phyloP scores from a whole-genome alignment of 2,329 filamentous ascomycete genomes.

The Neonectria faginata region DNA sequence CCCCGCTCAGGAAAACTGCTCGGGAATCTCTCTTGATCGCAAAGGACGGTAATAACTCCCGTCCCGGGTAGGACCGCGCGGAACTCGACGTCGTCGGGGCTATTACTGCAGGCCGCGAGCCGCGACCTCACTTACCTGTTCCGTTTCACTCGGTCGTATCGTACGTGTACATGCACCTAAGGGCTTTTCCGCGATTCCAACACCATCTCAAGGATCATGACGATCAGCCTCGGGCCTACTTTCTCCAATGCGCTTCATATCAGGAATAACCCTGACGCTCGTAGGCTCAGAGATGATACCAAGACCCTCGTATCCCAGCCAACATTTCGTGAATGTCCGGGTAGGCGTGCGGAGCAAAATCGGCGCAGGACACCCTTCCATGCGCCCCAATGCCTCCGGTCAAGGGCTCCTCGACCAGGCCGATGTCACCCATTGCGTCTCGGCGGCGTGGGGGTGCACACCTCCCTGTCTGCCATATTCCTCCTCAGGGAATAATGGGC shows the following conservation, averaged over 20 bases:
- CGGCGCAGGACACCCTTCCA: slow-evolving; percentile 35
- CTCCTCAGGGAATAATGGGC: slow-evolving; percentile 41
- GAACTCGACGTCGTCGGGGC: slow-evolving; percentile 2
- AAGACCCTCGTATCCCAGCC: slow-evolving; percentile 12
- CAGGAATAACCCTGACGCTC: slow-evolving; percentile 19
- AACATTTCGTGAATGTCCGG: slow-evolving; percentile 6
- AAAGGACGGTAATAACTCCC: neutral
- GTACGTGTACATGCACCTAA: slow-evolving; percentile 26
- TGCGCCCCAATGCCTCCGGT: slow-evolving; percentile 30
- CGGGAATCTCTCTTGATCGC: neutral
- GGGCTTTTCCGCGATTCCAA: slow-evolving; percentile 11
- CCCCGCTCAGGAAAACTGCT: slow-evolving; percentile 10
- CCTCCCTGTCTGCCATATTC: slow-evolving; percentile 29
- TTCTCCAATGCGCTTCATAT: slow-evolving; percentile 10
- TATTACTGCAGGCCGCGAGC: slow-evolving; percentile 11
- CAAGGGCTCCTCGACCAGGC: slow-evolving; percentile 25
- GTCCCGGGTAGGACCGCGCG: slow-evolving; percentile 9
- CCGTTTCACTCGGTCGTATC: slow-evolving; percentile 27
- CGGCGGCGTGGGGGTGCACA: slow-evolving; percentile 41
- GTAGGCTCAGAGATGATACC: slow-evolving; percentile 25
- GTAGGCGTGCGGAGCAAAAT: slow-evolving; percentile 15
- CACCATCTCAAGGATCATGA: slow-evolving; percentile 23
- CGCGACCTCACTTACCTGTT: slow-evolving; percentile 10
- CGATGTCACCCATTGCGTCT: slow-evolving; percentile 40
- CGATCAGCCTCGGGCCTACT: slow-evolving; percentile 27